phyloP scores from a whole-genome alignment of 305 asterid species.

The Solanum aculeatissimum region DNA sequence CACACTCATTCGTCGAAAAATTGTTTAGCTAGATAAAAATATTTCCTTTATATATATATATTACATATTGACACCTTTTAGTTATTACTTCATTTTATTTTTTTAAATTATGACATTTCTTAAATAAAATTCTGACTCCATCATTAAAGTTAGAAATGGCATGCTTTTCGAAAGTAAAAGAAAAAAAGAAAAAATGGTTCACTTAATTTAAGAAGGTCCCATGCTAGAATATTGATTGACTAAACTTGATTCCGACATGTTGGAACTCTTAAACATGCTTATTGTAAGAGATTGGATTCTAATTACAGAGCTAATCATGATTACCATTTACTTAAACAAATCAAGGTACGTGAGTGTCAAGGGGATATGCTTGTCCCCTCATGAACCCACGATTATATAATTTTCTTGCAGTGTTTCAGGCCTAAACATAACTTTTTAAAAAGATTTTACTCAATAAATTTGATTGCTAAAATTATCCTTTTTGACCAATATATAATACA shows the following conservation, averaged over 20 bases:
- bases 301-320: constrained; percentile 3
- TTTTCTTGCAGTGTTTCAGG: not conserved
- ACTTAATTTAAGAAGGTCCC: not conserved
- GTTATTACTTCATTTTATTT: too few species aligned
- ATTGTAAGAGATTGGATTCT: constrained; percentile 5
- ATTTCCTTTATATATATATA: too few species aligned
- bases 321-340: not conserved
- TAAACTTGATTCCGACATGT: constrained; percentile 2
- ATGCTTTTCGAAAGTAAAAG: not conserved
- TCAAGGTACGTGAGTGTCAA: not conserved
- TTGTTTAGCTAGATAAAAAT: too few species aligned
- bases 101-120: too few species aligned
- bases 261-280: constrained; percentile 5
- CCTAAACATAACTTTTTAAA: not conserved
- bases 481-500: not conserved
- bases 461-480: not conserved
- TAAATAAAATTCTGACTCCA: too few species aligned
- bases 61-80: too few species aligned
- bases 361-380: constrained; percentile 1
- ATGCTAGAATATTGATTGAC: not conserved
- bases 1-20: too few species aligned
- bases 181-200: not conserved
- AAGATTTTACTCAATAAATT: not conserved
- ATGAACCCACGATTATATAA: constrained; percentile 1
- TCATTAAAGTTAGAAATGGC: not conserved